Evolutionary conservation across 352 stramenopile species (phyloP).

Genomic region (Pilasporangium apinafurcum): DNA sequence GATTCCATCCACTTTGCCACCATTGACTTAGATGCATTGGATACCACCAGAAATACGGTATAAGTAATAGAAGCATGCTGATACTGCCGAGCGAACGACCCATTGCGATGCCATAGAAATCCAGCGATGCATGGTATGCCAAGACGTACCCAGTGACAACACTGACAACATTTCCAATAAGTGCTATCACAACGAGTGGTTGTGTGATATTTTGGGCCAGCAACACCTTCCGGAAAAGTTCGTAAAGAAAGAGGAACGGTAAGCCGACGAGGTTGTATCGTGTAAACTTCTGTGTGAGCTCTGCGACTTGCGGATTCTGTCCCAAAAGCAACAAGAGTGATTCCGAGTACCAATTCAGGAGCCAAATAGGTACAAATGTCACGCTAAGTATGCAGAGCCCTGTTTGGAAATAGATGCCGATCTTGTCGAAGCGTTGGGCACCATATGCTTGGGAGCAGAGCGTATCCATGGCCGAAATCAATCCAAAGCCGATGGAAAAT

Average conservation of each 20-base stretch:
- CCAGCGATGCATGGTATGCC: constrained; percentile 63
- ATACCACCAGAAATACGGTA: constrained; percentile 47
- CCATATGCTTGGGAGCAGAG: constrained; percentile 66
- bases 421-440: constrained; percentile 46
- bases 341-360: constrained; percentile 56
- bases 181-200: constrained; percentile 57
- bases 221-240: constrained; percentile 73
- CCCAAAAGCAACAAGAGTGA: constrained; percentile 35
- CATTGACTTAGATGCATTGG: constrained; percentile 24
- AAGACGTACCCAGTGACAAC: constrained; percentile 50
- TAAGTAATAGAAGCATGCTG: constrained; percentile 31
- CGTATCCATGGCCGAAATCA: constrained; percentile 72
- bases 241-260: constrained; percentile 76
- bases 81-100: constrained; percentile 46
- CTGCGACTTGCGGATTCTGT: constrained; percentile 41
- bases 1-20: constrained; percentile 36
- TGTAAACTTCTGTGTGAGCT: constrained; percentile 45
- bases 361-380: constrained; percentile 35
- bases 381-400: constrained; percentile 44
- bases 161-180: constrained; percentile 63
- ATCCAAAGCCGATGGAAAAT: constrained; percentile 49
- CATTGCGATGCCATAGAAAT: constrained; percentile 68
- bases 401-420: constrained; percentile 74
- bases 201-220: constrained; percentile 75
- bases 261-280: constrained; percentile 46